These are phyloP conservation scores for Hibiscus mutabilis DNA, from an alignment of 345 rosid species.

Conservation along the genomic window DNA sequence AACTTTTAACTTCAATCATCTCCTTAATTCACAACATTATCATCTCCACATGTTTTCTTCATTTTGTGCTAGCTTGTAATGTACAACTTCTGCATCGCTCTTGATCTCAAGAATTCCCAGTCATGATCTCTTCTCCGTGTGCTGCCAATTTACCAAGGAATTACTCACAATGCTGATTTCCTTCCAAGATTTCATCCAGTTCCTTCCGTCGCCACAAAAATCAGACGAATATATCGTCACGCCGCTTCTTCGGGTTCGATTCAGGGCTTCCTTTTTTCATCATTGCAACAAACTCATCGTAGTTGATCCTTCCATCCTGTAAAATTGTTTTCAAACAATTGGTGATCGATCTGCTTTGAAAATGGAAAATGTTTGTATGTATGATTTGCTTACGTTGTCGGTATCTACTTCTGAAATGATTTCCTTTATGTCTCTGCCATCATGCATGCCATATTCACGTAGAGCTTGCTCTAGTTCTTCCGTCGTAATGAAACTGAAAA, in stretches of 20 bases:
- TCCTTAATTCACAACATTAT: background rate
- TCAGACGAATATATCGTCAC: constrained; percentile 44
- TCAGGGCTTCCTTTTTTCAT: constrained; percentile 94
- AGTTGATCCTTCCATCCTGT: constrained; percentile 89
- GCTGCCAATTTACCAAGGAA: background rate
- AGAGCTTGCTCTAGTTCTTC: constrained; percentile 91
- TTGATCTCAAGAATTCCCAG: background rate
- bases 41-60: background rate
- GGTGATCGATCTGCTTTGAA: background rate
- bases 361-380: background rate
- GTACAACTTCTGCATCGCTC: background rate
- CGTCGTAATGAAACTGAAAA: constrained; percentile 57
- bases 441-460: constrained; percentile 67
- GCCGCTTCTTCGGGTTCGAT: constrained; percentile 77
- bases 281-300: constrained; percentile 93
- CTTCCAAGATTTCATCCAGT: background rate
- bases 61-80: background rate
- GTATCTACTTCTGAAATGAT: constrained; percentile 73
- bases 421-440: constrained; percentile 70
- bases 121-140: background rate
- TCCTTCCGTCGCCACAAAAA: background rate
- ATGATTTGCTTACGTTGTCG: constrained; percentile 50
- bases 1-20: background rate
- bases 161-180: background rate
- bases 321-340: background rate